These are phyloP conservation scores for Arthrobotrys entomopaga DNA, from an alignment of 2,329 filamentous ascomycete species.

Conservation along the genomic window DNA sequence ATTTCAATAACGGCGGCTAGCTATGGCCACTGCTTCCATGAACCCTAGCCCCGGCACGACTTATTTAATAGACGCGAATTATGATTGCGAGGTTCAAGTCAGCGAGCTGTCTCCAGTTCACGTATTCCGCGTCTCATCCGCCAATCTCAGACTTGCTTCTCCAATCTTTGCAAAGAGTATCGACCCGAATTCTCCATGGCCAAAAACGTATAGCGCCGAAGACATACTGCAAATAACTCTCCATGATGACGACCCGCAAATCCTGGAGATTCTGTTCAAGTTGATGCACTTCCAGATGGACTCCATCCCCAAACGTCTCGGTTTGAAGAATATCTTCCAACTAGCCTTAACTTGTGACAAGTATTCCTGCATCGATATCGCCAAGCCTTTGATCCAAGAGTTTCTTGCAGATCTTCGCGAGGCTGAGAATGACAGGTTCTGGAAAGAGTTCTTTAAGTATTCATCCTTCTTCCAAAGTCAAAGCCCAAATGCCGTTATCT, in stretches of 20 bases:
- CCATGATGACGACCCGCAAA: conserved; percentile 34
- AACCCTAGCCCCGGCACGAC: neutral
- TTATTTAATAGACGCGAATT: conserved; percentile 23
- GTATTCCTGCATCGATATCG: conserved; percentile 46
- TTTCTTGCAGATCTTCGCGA: conserved; percentile 18
- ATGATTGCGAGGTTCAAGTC: conserved; percentile 33
- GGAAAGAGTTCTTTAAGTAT: conserved; percentile 35
- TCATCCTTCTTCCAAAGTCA: conserved; percentile 13
- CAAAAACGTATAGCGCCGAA: conserved; percentile 13
- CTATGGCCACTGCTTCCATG: too few species aligned
- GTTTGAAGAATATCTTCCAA: conserved; percentile 29
- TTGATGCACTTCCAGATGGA: conserved; percentile 47
- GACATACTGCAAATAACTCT: conserved; percentile 8
- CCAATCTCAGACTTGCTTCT: conserved; percentile 39
- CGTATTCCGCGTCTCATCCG: conserved; percentile 26
- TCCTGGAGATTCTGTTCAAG: conserved; percentile 26
- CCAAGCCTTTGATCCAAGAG: conserved; percentile 39
- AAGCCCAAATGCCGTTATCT: neutral
- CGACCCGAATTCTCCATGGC: conserved; percentile 39
- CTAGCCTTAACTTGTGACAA: conserved; percentile 39
- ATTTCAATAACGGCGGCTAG: too few species aligned
- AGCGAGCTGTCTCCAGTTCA: neutral
- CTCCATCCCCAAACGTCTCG: conserved; percentile 18
- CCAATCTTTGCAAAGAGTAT: conserved; percentile 41
- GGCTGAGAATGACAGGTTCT: conserved; percentile 31